phyloP scores from a whole-genome alignment of 2,329 filamentous ascomycete species.

The Ophioceras dolichostomum region DNA sequence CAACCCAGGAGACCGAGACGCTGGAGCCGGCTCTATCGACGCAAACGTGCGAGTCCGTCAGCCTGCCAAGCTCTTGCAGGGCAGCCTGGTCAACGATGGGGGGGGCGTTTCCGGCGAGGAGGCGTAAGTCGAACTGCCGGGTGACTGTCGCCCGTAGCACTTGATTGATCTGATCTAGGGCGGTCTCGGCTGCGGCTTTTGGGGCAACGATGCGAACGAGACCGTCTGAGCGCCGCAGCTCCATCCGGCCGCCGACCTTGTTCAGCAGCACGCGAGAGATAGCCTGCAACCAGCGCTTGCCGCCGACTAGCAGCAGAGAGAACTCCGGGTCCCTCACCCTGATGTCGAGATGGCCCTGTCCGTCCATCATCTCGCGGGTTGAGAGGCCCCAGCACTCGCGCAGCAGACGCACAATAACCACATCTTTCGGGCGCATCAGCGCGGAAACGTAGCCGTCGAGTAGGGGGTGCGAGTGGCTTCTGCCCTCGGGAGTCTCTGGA shows the following conservation, averaged over 20 bases:
- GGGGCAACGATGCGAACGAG: conserved; percentile 23
- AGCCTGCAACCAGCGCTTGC: conserved; percentile 19
- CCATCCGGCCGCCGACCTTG: conserved; percentile 21
- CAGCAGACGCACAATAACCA: conserved; percentile 29
- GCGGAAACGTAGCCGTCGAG: conserved; percentile 17
- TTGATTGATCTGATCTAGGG: conserved; percentile 20
- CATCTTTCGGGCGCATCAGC: conserved; percentile 23
- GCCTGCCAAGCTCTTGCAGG: conserved; percentile 13
- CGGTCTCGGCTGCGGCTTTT: conserved; percentile 19
- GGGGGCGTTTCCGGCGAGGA: too few species aligned
- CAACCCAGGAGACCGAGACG: conserved; percentile 29
- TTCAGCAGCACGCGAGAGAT: conserved; percentile 18
- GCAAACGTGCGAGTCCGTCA: conserved; percentile 26
- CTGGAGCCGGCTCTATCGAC: conserved; percentile 14
- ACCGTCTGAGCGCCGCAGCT: conserved; percentile 15
- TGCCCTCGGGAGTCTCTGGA: conserved; percentile 14
- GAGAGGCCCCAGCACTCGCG: conserved; percentile 36
- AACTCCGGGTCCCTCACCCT: conserved; percentile 27
- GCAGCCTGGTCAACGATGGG: conserved; percentile 12
- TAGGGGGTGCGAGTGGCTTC: conserved; percentile 8
- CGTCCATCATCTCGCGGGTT: conserved; percentile 29
- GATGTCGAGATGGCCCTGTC: conserved; percentile 26
- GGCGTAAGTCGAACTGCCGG: conserved; percentile 11
- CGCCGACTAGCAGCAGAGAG: conserved; percentile 27
- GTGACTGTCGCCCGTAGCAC: conserved; percentile 13